Percentiles rank a stretch among this genome's conserved stretches.
These are phyloP conservation scores for Trypanosoma melophagium DNA, from an alignment of 208 protist species.

Conservation along the genomic window DNA sequence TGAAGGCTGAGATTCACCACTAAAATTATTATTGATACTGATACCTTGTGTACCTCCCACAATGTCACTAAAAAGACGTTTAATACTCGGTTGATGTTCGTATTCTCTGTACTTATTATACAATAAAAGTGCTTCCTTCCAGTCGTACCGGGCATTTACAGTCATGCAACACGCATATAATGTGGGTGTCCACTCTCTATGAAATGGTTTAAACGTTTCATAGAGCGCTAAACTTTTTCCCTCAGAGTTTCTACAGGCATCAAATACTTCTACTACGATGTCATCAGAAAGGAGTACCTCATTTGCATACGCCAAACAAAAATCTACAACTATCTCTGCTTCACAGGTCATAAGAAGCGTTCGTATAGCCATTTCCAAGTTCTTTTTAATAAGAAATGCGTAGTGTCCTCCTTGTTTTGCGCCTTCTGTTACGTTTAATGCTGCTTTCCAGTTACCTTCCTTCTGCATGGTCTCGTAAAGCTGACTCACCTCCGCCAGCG, in stretches of 20 bases:
- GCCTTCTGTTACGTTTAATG: slow-evolving; percentile 53
- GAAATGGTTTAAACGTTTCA: slow-evolving; percentile 43
- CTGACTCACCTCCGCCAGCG: slow-evolving; percentile 42
- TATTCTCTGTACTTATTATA: slow-evolving; percentile 49
- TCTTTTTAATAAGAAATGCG: slow-evolving; percentile 51
- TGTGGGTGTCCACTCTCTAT: slow-evolving; percentile 50
- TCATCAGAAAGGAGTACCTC: slow-evolving; percentile 71
- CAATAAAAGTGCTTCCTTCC: slow-evolving; percentile 42
- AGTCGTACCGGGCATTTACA: slow-evolving; percentile 50
- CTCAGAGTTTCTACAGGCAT: slow-evolving; percentile 46
- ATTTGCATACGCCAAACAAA: slow-evolving; percentile 55
- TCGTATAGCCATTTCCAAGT: slow-evolving; percentile 53
- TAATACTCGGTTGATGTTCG: not conserved
- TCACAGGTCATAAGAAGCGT: slow-evolving; percentile 48
- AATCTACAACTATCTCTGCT: slow-evolving; percentile 43
- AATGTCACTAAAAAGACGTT: slow-evolving; percentile 15
- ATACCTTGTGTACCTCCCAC: slow-evolving; percentile 11
- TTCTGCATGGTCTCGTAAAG: slow-evolving; percentile 60
- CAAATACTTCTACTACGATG: slow-evolving; percentile 62
- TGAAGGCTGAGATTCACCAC: not conserved
- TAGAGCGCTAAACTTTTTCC: slow-evolving; percentile 53
- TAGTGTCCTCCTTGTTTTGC: slow-evolving; percentile 32
- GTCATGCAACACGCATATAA: slow-evolving; percentile 81
- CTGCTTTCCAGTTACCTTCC: slow-evolving; percentile 60
- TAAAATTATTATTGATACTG: not conserved